phyloP scores from a whole-genome alignment of 148 eudicot species.

The Diospyros lotus region DNA sequence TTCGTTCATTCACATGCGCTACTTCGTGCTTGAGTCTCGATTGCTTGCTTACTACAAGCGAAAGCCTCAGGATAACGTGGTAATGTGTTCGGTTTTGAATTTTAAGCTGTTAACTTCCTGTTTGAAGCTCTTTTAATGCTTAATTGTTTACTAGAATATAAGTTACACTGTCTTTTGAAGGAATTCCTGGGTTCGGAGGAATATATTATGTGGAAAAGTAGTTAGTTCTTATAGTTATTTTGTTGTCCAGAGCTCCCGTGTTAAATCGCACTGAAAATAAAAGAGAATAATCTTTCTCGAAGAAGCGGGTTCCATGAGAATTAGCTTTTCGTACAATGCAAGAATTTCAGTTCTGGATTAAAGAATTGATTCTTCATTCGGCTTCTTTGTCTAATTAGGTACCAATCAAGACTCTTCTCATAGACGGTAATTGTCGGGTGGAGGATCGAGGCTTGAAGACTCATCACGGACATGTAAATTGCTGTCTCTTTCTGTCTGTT shows the following conservation, averaged over 20 bases:
- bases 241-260: background rate
- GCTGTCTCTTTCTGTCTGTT: constrained; percentile 7
- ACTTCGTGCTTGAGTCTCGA: constrained; percentile 83
- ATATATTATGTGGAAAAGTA: background rate
- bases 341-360: background rate
- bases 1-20: constrained; percentile 95
- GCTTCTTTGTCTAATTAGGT: constrained; percentile 37
- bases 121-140: background rate
- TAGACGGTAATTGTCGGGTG: constrained; percentile 97
- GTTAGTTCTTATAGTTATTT: background rate
- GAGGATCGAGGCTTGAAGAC: constrained; percentile 99
- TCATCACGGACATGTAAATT: constrained; percentile 97
- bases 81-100: constrained; percentile 16
- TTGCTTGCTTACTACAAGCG: constrained; percentile 93
- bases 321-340: background rate
- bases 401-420: constrained; percentile 85
- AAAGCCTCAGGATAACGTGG: constrained; percentile 97
- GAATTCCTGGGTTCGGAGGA: background rate
- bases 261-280: background rate
- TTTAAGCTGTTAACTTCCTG: background rate
- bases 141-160: background rate
- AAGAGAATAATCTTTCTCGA: background rate
- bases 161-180: background rate
- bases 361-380: constrained; percentile 9
- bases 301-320: background rate